Conservation (phyloP, 1,284 basidiomycete genomes). For the Tranzscheliella williamsii region DNA sequence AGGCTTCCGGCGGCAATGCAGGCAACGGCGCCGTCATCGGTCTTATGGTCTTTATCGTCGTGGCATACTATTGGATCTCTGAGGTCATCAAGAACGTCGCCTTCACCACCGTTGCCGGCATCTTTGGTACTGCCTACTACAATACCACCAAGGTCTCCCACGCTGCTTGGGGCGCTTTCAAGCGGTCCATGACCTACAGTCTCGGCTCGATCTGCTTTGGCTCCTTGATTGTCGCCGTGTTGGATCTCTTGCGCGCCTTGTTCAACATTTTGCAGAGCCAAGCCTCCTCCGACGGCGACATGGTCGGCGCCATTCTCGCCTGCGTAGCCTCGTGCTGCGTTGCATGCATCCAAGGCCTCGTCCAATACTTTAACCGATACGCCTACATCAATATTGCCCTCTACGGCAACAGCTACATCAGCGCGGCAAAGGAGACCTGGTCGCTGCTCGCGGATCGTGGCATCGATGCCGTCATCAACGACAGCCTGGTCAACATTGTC, state of each 20-base stretch:
- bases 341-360: conserved; percentile 27
- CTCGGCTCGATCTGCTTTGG: conserved; percentile 89
- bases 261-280: conserved; percentile 71
- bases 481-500: conserved; percentile 74
- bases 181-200: conserved; percentile 79
- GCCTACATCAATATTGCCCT: conserved; percentile 79
- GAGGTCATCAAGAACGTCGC: conserved; percentile 55
- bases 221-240: conserved; percentile 80
- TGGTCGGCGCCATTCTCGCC: conserved; percentile 73
- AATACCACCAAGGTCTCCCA: conserved; percentile 68
- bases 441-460: conserved; percentile 76
- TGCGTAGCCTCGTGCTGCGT: conserved; percentile 79
- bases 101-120: conserved; percentile 50
- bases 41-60: conserved; percentile 52
- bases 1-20: conserved; percentile 24
- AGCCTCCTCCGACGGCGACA: conserved; percentile 74
- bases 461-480: conserved; percentile 82
- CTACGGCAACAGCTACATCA: conserved; percentile 82
- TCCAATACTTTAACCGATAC: conserved; percentile 66
- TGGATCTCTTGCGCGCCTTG: conserved; percentile 75
- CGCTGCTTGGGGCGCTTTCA: conserved; percentile 68
- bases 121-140: conserved; percentile 55
- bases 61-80: conserved; percentile 46
- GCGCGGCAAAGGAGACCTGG: conserved; percentile 89
- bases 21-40: conserved; percentile 44